Evolutionary conservation across 2,329 filamentous ascomycete genomes (phyloP), one percentile per base, ranked within the genome.

Genomic region (Ascochyta clinopodiicola): DNA sequence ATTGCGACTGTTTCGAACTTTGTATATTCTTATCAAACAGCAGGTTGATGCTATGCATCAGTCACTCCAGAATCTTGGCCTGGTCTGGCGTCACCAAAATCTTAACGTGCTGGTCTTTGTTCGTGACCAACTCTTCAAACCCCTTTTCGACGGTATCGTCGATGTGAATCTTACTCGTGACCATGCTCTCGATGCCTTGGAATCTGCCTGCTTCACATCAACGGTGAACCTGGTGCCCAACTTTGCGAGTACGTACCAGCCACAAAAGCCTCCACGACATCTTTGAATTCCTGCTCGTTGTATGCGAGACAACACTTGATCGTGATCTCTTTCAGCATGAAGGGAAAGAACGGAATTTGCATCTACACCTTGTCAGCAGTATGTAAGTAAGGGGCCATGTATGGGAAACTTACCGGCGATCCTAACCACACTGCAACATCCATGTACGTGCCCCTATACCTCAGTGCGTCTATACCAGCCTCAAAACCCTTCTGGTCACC

Each of bases 41-140:
- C 15, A 31, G 10, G 4, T 31, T 31, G 29, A 13, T 10, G 4
- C 10, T 13, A 31, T 3, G 12, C 29, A 31, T 13, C 12, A 31
- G 12, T 31, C 4, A 3, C 29, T 15, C 15, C 4, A 31, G 29
- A 31, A 31, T 37, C 19, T 54, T 57, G 6, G 57, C 35, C 34
- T 54, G 61, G 38, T 70, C 61, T 0, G 71, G 64, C 5, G 72
- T 73, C 13, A 75, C 73, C 44, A 76, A 42, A 34, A 75, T 75
- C 59, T 75, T 76, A 29, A 76, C 66, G 44, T 75, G 72, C 6
- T 72, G 44, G 45, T 75, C 68, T 45, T 70, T 74, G 45, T 73
- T 66, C 22, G 47, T 61, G 12, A 72, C 50, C 4, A 76, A 59
- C 46, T 70, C 65, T 9, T 73, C 66, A 43, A 74, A 72, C 1